Evolutionary conservation across 768 basidiomycete genomes (phyloP).

Genomic region (Pleurotus citrinopileatus): DNA sequence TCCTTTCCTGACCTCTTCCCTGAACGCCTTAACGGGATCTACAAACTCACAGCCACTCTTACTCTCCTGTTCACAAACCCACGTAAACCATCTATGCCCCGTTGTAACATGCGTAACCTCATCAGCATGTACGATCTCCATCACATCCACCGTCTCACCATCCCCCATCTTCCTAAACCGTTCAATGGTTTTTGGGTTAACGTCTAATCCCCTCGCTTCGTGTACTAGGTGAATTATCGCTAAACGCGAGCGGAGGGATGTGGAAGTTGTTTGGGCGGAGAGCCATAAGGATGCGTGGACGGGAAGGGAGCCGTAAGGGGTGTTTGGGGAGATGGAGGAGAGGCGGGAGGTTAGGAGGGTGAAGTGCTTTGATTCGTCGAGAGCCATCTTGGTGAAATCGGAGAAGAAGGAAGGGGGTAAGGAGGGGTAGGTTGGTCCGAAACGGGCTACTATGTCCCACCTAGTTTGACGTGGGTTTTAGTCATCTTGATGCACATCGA

Average conservation of each 20-base stretch:
- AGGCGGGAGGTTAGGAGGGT: slow-evolving; percentile 63
- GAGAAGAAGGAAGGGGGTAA: slow-evolving; percentile 75
- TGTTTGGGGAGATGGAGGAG: slow-evolving; percentile 55
- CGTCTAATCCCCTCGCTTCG: slow-evolving; percentile 81
- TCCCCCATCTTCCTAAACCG: slow-evolving; percentile 68
- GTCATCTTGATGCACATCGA: background rate
- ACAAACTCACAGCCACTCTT: slow-evolving; percentile 13
- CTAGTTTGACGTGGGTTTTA: slow-evolving; percentile 29
- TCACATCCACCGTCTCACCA: slow-evolving; percentile 57
- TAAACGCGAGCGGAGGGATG: slow-evolving; percentile 67
- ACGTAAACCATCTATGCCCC: slow-evolving; percentile 83
- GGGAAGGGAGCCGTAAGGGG: slow-evolving; percentile 69
- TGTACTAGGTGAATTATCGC: slow-evolving; percentile 86
- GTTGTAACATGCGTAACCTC: slow-evolving; percentile 82
- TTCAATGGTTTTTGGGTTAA: slow-evolving; percentile 78
- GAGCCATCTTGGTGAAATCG: slow-evolving; percentile 81
- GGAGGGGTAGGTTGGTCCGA: slow-evolving; percentile 55
- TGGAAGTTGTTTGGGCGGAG: slow-evolving; percentile 63
- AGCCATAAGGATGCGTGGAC: slow-evolving; percentile 84
- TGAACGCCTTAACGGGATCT: slow-evolving; percentile 65
- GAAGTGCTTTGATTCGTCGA: slow-evolving; percentile 87
- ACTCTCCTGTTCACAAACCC: slow-evolving; percentile 55
- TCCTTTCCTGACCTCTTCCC: slow-evolving; percentile 64
- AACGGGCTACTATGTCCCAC: slow-evolving; percentile 84
- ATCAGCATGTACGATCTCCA: slow-evolving; percentile 78